A percentile compares a stretch with the other conserved stretches of the same genome.
Evolutionary conservation across 306 rosid species (phyloP).

Genomic region (Senna siamea): DNA sequence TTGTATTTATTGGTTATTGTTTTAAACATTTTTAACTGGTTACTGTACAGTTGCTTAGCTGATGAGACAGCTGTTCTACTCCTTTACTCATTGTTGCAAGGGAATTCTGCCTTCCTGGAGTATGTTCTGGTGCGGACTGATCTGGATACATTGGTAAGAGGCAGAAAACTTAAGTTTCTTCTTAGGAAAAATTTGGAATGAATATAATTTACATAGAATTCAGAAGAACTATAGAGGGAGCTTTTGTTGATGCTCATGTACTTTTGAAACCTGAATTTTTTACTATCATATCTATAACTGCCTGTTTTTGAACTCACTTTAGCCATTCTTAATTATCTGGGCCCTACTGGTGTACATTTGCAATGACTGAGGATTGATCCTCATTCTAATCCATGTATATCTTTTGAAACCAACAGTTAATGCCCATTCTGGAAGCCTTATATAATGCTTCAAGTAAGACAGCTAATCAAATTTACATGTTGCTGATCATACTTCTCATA

Average conservation of each 20-base stretch:
- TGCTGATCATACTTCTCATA: conserved; percentile 91
- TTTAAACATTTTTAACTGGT: conserved; percentile 12
- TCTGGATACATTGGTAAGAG: conserved; percentile 92
- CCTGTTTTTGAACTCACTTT: conserved; percentile 1
- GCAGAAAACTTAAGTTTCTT: conserved; percentile 39
- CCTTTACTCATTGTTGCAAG: conserved; percentile 94
- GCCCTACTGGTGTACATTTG: conserved; percentile 20
- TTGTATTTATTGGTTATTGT: conserved; percentile 21
- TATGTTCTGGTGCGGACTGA: conserved; percentile 99
- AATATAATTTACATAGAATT: conserved; percentile 20
- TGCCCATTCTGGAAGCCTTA: conserved; percentile 95
- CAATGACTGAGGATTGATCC: conserved; percentile 19
- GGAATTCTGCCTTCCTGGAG: conserved; percentile 90
- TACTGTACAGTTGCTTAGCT: conserved; percentile 73
- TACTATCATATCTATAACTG: conserved; percentile 28
- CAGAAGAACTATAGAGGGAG: conserved; percentile 22
- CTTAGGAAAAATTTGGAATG: conserved; percentile 16
- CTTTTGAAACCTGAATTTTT: conserved; percentile 26
- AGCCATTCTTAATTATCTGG: conserved; percentile 28
- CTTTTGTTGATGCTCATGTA: conserved; percentile 5
- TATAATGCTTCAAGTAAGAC: conserved; percentile 84
- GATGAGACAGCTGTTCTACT: conserved; percentile 94
- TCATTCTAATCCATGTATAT: conserved; percentile 33
- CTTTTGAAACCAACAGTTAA: conserved; percentile 71
- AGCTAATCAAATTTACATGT: conserved; percentile 95